Percentiles rank a stretch among this genome's conserved stretches.
These are phyloP conservation scores for Fraxinus nigra DNA, from an alignment of 305 asterid species.

Conservation along the genomic window DNA sequence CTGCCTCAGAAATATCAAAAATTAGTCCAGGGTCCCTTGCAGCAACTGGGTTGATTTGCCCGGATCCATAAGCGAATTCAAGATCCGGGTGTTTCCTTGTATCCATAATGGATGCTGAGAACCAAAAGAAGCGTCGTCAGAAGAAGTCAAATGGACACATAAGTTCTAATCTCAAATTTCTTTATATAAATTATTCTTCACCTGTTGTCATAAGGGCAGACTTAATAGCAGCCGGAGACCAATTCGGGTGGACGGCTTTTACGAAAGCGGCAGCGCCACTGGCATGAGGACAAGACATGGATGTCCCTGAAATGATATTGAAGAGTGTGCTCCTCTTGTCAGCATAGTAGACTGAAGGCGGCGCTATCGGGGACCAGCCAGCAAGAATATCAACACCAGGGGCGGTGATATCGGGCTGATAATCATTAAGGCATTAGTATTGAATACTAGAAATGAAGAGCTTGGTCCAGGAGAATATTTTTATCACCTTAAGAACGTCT, in stretches of 20 bases:
- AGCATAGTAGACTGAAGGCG: conserved; percentile 27
- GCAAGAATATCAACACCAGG: conserved; percentile 73
- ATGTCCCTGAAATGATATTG: conserved; percentile 60
- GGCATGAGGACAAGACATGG: conserved; percentile 66
- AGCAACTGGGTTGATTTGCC: conserved; percentile 48
- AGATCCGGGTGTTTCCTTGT: conserved; percentile 37
- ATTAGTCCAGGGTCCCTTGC: conserved; percentile 56
- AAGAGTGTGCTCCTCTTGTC: conserved; percentile 45
- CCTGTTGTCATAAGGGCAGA: conserved; percentile 73
- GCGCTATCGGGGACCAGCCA: conserved; percentile 51
- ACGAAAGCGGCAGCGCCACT: conserved; percentile 59
- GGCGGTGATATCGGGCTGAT: conserved; percentile 59
- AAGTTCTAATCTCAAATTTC: background rate
- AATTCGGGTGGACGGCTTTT: conserved; percentile 46
- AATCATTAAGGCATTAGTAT: background rate
- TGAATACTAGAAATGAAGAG: background rate
- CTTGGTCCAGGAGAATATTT: background rate
- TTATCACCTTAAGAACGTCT: conserved; percentile 54
- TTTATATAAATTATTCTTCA: conserved; percentile 3
- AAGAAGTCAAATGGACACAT: background rate
- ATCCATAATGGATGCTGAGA: conserved; percentile 45
- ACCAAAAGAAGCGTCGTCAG: background rate
- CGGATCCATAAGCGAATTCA: conserved; percentile 56
- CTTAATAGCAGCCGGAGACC: conserved; percentile 71
- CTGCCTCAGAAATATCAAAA: conserved; percentile 45